Percentiles rank a stretch among this genome's conserved stretches.
These are phyloP conservation scores for Fraxinus baroniana DNA, from an alignment of 305 asterid species.

Conservation along the genomic window DNA sequence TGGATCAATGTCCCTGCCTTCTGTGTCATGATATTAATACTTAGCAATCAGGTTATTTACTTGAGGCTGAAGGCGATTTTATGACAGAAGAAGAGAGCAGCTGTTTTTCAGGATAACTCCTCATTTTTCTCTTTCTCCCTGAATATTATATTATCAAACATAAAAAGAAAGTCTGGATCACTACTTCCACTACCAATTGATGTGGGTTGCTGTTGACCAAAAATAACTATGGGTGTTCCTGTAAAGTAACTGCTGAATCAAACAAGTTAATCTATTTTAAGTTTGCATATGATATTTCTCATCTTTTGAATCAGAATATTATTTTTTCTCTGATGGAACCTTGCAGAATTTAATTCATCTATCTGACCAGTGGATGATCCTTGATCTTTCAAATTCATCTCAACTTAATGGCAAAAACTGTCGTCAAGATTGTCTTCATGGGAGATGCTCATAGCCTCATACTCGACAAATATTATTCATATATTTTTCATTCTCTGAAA, in stretches of 20 bases:
- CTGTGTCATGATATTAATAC: not conserved
- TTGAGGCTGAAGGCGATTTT: not conserved
- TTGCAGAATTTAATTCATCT: not conserved
- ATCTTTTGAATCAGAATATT: not conserved
- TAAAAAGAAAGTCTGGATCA: not conserved
- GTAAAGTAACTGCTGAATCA: slow-evolving; percentile 11
- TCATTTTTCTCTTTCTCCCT: not conserved
- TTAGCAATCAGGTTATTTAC: not conserved
- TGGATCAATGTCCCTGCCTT: slow-evolving; percentile 7
- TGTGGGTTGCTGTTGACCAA: not conserved
- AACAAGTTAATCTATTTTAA: not conserved
- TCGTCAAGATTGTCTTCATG: slow-evolving; percentile 7
- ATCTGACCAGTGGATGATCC: not conserved
- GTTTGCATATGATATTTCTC: not conserved
- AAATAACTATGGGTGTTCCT: not conserved
- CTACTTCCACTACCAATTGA: not conserved
- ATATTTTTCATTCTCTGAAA: not conserved
- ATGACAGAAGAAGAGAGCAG: not conserved
- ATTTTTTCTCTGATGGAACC: not conserved
- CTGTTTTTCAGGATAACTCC: not conserved
- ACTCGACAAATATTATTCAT: not conserved
- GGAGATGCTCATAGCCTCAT: not conserved
- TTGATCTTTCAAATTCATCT: slow-evolving; percentile 15
- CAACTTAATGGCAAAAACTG: not conserved
- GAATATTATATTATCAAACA: not conserved